phyloP scores from a whole-genome alignment of 345 rosid genomes.

The Gossypium bickii region DNA sequence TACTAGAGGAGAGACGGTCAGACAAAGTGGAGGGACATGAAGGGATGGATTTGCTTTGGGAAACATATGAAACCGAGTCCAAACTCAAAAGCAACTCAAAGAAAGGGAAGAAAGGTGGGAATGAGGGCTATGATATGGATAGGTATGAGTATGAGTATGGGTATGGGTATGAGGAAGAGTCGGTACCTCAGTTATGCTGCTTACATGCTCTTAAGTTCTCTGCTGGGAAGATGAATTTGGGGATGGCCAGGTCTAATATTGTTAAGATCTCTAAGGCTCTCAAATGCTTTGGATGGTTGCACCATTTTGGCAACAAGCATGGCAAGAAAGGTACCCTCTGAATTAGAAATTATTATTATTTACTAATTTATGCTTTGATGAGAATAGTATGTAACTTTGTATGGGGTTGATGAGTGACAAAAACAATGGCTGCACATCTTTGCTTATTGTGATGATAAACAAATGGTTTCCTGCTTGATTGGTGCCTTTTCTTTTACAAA shows the following conservation, averaged over 20 bases:
- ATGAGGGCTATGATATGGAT: slow-evolving; percentile 12
- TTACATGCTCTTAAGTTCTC: slow-evolving; percentile 88
- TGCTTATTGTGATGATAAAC: not conserved
- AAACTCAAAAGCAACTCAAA: slow-evolving; percentile 27
- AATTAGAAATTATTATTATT: not conserved
- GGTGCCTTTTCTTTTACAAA: not conserved
- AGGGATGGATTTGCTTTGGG: slow-evolving; percentile 96
- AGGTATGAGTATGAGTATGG: slow-evolving; percentile 10
- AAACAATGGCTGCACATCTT: not conserved
- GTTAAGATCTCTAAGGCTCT: slow-evolving; percentile 64
- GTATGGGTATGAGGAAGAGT: slow-evolving; percentile 49
- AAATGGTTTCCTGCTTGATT: not conserved
- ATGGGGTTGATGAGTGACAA: not conserved
- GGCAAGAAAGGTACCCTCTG: slow-evolving; percentile 39
- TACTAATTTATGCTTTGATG: slow-evolving; percentile 9
- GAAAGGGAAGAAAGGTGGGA: slow-evolving; percentile 31
- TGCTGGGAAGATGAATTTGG: slow-evolving; percentile 84
- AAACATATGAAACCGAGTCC: slow-evolving; percentile 65
- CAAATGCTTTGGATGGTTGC: slow-evolving; percentile 75
- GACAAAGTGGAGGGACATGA: slow-evolving; percentile 47
- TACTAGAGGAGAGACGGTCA: slow-evolving; percentile 72
- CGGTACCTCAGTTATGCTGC: slow-evolving; percentile 65
- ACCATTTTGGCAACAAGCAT: slow-evolving; percentile 46
- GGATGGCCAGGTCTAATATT: slow-evolving; percentile 79
- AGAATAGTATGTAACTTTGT: not conserved